A percentile compares a stretch with the other conserved stretches of the same genome.
Evolutionary conservation across 2,329 filamentous ascomycete genomes (phyloP).

Genomic region (Fusarium sororula): DNA sequence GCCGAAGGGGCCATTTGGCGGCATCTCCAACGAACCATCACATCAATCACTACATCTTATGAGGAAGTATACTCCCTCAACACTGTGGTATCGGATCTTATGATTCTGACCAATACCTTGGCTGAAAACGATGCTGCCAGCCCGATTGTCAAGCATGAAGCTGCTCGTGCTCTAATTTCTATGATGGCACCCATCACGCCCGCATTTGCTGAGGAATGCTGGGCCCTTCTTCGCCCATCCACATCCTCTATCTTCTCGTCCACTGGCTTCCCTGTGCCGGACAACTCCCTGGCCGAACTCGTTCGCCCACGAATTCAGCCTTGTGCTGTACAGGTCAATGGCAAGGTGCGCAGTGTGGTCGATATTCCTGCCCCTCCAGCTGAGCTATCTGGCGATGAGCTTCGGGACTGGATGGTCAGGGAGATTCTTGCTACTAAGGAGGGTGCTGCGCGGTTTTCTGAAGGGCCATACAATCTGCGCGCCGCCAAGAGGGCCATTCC

Average conservation of each 20-base stretch:
- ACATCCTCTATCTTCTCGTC: conserved; percentile 53
- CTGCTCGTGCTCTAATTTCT: conserved; percentile 67
- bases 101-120: conserved; percentile 79
- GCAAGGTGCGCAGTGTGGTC: conserved; percentile 76
- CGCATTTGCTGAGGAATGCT: conserved; percentile 83
- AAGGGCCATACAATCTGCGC: conserved; percentile 55
- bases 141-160: conserved; percentile 56
- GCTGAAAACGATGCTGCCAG: conserved; percentile 55
- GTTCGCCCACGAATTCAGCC: conserved; percentile 60
- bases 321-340: conserved; percentile 81
- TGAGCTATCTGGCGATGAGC: conserved; percentile 52
- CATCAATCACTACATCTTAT: conserved; percentile 73
- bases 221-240: conserved; percentile 64
- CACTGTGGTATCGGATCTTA: conserved; percentile 84
- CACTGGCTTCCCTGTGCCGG: conserved; percentile 67
- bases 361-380: conserved; percentile 65
- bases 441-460: conserved; percentile 64
- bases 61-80: conserved; percentile 80
- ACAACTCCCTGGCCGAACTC: conserved; percentile 58
- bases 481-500: conserved; percentile 72
- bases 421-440: conserved; percentile 69
- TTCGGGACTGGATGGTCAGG: conserved; percentile 69
- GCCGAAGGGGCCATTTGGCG: conserved; percentile 67
- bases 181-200: conserved; percentile 84
- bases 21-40: conserved; percentile 72